Evolutionary conservation across 345 rosid genomes (phyloP), one percentile per base, ranked within the genome.

Genomic region (Reutealis trisperma): DNA sequence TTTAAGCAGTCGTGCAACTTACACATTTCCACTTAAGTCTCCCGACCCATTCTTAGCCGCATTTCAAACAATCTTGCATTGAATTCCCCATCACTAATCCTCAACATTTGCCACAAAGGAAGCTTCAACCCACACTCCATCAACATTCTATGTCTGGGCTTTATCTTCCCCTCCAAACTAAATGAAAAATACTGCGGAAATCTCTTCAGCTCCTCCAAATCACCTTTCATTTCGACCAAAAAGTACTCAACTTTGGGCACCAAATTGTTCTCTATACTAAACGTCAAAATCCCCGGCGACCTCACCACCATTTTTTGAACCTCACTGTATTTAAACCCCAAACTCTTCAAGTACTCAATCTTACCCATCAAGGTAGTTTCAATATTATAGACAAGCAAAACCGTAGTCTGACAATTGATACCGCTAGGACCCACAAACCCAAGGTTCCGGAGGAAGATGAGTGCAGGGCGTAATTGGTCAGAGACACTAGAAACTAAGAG

Each of bases 101-200:
- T 91, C 86, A 95, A 79, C 98, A 93, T 93, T 71, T 89, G 85
- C 22, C 88, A 82, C 85, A 95, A 75, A 0, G 94, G 91, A 80
- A 91, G 80, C 76, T 75, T 75, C 1, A 91, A 72, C 44, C 94
- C 89, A 75, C 80, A 85, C 82, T 88, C 85, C 32, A 75, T 85
- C 81, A 94, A 77, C 89, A 87, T 81, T 67, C 83, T 81, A 84
- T 91, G 89, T 68, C 99, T 85, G 1, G 97, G 97, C 84, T 83
- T 92, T 45, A 94, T 94, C 91, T 88, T 94, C 81, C 86, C 78
- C 80, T 93, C 98, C 80, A 94, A 87, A 81, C 98, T 94, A 81
- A 91, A 94, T 0, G 92, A 89, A 75, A 94, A 94, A 54, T 83
- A 94, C 89, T 91, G 97, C n/a, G 98, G 97, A 77, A 94, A 94